These are phyloP conservation scores for Epithele typhae DNA, from an alignment of 768 basidiomycete genomes.

Conservation along the genomic window DNA sequence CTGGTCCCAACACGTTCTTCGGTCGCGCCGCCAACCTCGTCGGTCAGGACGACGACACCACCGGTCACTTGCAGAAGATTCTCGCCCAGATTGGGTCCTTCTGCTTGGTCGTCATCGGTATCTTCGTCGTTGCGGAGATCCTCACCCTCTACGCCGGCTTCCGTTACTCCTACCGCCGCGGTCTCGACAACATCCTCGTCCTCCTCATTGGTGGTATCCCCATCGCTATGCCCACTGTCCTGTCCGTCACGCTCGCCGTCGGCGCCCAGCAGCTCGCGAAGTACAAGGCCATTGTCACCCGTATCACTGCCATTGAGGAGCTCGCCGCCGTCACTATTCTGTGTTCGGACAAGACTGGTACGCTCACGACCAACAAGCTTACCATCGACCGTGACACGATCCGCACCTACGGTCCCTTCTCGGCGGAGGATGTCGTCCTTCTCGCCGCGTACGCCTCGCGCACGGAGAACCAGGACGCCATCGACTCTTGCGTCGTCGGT, in stretches of 20 bases:
- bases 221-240: slow-evolving; percentile 98
- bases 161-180: slow-evolving; percentile 86
- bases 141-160: slow-evolving; percentile 91
- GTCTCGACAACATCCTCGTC: slow-evolving; percentile 96
- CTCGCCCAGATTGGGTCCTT: slow-evolving; percentile 97
- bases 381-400: slow-evolving; percentile 94
- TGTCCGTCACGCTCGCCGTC: slow-evolving; percentile 97
- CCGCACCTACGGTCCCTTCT: slow-evolving; percentile 85
- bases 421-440: slow-evolving; percentile 86
- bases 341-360: slow-evolving; percentile 99
- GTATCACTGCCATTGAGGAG: slow-evolving; percentile 99
- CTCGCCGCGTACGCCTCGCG: slow-evolving; percentile 95
- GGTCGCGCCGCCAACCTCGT: slow-evolving; percentile 97
- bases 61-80: slow-evolving; percentile 98
- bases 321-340: slow-evolving; percentile 97
- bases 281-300: slow-evolving; percentile 99
- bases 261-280: slow-evolving; percentile 98
- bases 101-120: slow-evolving; percentile 94
- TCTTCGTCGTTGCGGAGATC: slow-evolving; percentile 94
- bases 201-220: slow-evolving; percentile 99
- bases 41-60: slow-evolving; percentile 96
- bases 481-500: slow-evolving; percentile 81
- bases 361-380: slow-evolving; percentile 98
- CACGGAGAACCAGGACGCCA: slow-evolving; percentile 99
- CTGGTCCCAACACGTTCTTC: slow-evolving; percentile 98